Evolutionary conservation across 2,329 filamentous ascomycete genomes (phyloP).

Genomic region (Fusarium sp.): DNA sequence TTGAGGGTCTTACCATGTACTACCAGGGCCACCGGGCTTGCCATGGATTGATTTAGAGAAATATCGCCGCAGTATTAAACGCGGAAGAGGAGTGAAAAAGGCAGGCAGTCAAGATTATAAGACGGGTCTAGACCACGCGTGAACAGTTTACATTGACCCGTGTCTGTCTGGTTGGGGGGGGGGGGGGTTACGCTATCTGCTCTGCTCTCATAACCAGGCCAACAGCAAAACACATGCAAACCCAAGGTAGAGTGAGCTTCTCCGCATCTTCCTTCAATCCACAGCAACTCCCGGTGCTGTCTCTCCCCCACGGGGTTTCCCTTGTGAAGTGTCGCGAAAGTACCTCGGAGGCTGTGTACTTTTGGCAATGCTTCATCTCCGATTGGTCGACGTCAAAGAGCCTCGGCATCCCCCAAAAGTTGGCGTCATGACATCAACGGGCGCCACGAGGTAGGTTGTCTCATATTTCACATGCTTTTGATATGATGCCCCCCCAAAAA

Average conservation of each 20-base stretch:
- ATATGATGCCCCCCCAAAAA: too few relatives aligned
- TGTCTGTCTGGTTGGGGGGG: too few relatives aligned
- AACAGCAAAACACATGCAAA: conserved; percentile 19
- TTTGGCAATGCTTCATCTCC: conserved; percentile 39
- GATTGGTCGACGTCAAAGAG: conserved; percentile 31
- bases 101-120: background rate
- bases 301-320: conserved; percentile 9
- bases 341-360: conserved; percentile 22
- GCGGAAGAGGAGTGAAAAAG: background rate
- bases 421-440: conserved; percentile 39
- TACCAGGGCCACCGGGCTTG: background rate
- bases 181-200: too few relatives aligned
- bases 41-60: conserved; percentile 8
- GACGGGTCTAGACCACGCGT: too few relatives aligned
- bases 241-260: conserved; percentile 2
- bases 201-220: background rate
- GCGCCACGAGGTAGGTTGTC: conserved; percentile 14
- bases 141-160: too few relatives aligned
- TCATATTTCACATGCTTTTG: conserved; percentile 39
- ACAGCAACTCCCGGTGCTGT: background rate
- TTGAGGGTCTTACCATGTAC: background rate
- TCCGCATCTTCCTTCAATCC: conserved; percentile 28
- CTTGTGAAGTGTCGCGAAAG: conserved; percentile 17
- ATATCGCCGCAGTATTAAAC: background rate
- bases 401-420: conserved; percentile 41